phyloP scores from a whole-genome alignment of 768 basidiomycete genomes.

The Tephrocybe sp. region DNA sequence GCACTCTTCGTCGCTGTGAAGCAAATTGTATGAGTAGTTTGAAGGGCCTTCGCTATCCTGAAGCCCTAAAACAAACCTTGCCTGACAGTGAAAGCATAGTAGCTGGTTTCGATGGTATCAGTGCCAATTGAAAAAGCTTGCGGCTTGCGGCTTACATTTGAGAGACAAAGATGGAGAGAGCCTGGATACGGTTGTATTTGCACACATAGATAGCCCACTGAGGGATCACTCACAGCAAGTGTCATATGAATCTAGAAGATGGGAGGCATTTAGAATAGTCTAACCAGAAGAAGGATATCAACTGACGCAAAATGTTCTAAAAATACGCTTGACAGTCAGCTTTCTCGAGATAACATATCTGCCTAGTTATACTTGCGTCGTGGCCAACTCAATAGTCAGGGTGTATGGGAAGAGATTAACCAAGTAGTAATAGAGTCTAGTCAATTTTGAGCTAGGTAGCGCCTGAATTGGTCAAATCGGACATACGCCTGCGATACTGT shows the following conservation, averaged over 20 bases:
- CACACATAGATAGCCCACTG: not conserved
- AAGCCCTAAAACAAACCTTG: conserved; percentile 4
- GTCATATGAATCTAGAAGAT: conserved; percentile 11
- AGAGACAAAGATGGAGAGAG: conserved; percentile 12
- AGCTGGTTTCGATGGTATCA: not conserved
- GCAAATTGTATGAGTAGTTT: not conserved
- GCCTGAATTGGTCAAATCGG: not conserved
- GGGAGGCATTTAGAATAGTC: not conserved
- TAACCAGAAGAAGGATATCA: not conserved
- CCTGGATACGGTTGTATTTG: not conserved
- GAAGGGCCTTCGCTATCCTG: too few relatives aligned
- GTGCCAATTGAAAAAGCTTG: not conserved
- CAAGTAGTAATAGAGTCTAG: conserved; percentile 19
- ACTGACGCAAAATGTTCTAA: conserved; percentile 16
- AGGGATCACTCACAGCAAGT: conserved; percentile 10
- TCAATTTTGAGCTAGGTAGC: not conserved
- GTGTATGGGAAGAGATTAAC: conserved; percentile 19
- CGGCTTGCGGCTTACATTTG: conserved; percentile 5
- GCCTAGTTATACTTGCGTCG: conserved; percentile 8
- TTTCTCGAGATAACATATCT: not conserved
- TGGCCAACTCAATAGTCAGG: conserved; percentile 13
- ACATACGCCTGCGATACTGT: conserved; percentile 18
- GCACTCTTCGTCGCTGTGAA: conserved; percentile 13
- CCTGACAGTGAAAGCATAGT: conserved; percentile 15
- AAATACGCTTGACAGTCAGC: not conserved